Evolutionary conservation across 2,329 filamentous ascomycete genomes (phyloP).

Genomic region (Talaromyces sp.): DNA sequence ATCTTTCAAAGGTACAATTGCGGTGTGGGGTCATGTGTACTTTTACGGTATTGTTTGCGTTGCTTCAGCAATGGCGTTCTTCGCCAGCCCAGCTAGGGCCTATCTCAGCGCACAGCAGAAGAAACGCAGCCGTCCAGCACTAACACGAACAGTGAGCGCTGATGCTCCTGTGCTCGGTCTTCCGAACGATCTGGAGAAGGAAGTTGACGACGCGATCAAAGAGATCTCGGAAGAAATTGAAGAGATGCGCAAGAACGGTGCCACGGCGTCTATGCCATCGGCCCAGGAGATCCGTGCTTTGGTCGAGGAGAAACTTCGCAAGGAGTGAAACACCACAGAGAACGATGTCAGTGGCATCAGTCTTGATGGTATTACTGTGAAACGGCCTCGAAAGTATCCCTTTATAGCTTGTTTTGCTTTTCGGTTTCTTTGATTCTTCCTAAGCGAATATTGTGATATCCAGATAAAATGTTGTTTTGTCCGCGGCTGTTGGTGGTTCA

Average conservation of each 20-base stretch:
- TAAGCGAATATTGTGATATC: constrained; percentile 6
- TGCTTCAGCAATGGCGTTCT: constrained; percentile 66
- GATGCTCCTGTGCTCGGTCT: constrained; percentile 69
- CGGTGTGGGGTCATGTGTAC: constrained; percentile 81
- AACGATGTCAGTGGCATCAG: neutral
- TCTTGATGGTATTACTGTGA: neutral
- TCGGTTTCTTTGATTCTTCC: neutral
- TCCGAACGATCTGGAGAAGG: constrained; percentile 70
- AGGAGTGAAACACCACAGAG: neutral
- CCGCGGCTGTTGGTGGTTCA: neutral
- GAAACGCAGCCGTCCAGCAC: constrained; percentile 47
- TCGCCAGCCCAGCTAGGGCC: constrained; percentile 73
- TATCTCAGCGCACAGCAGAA: constrained; percentile 60
- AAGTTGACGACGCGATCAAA: constrained; percentile 73
- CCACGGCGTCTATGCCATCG: constrained; percentile 44
- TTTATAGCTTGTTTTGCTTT: neutral
- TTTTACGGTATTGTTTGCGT: constrained; percentile 79
- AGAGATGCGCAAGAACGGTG: constrained; percentile 52
- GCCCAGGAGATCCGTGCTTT: constrained; percentile 54
- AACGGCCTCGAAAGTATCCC: neutral
- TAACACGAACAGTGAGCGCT: constrained; percentile 31
- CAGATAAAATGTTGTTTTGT: neutral
- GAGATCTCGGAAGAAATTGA: constrained; percentile 75
- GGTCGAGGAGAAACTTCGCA: constrained; percentile 45
- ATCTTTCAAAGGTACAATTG: constrained; percentile 65